Conservation (phyloP, 257 asterid genomes). For the Scutellaria baicalensis region DNA sequence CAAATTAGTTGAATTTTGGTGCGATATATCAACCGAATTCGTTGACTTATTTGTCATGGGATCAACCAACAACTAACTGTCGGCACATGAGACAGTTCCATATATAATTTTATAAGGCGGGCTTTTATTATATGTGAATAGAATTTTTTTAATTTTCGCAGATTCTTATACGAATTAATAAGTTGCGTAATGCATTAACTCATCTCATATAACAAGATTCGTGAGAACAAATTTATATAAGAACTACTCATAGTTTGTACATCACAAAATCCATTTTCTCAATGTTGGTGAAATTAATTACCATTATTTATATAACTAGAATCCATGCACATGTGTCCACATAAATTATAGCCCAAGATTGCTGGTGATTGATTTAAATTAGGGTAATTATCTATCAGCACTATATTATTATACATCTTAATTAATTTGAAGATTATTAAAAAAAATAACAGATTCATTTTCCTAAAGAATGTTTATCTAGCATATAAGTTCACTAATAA, state of each 20-base stretch:
- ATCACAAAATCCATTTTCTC: not conserved
- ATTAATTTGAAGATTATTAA: not conserved
- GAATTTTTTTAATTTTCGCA: too few species aligned
- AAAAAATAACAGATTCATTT: not conserved
- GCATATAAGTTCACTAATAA: not conserved
- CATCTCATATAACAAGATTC: too few species aligned
- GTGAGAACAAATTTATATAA: not conserved
- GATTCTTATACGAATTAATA: too few species aligned
- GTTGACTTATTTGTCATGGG: too few species aligned
- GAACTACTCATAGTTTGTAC: not conserved
- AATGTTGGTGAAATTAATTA: not conserved
- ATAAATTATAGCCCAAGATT: not conserved
- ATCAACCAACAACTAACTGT: too few species aligned
- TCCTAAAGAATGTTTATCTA: not conserved
- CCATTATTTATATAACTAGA: not conserved
- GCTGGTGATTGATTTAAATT: not conserved
- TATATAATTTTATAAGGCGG: too few species aligned
- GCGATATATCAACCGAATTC: too few species aligned
- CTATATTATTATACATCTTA: not conserved
- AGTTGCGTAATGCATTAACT: too few species aligned
- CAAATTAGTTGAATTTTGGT: too few species aligned
- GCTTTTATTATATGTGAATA: too few species aligned
- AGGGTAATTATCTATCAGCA: not conserved
- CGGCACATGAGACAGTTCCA: too few species aligned
- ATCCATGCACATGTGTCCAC: conserved; percentile 7